Evolutionary conservation across 2,329 filamentous ascomycete genomes (phyloP).

Genomic region (Xylariales sp.): DNA sequence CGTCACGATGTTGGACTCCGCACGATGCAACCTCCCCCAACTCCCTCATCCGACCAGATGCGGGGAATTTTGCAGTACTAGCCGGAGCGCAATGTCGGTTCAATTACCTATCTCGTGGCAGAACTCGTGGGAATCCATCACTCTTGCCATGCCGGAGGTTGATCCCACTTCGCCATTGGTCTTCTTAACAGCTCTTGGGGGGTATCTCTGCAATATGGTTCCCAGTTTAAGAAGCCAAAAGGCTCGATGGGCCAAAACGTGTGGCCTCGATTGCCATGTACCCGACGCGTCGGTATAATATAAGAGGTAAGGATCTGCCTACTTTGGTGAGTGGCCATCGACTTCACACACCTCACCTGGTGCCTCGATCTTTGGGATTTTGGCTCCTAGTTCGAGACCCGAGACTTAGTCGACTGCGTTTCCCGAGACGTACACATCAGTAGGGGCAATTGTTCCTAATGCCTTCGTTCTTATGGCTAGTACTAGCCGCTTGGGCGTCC

Average conservation of each 20-base stretch:
- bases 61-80: constrained; percentile 31
- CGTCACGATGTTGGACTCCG: constrained; percentile 1
- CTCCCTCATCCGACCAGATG: constrained; percentile 9
- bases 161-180: constrained; percentile 8
- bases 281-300: constrained; percentile 23
- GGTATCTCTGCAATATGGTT: constrained; percentile 12
- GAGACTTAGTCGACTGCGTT: background rate
- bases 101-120: constrained; percentile 7
- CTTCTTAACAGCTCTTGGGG: background rate
- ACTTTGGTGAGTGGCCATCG: background rate
- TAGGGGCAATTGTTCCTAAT: constrained; percentile 12
- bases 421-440: background rate
- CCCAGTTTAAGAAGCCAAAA: background rate
- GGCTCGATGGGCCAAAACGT: background rate
- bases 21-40: constrained; percentile 27
- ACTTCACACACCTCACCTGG: background rate
- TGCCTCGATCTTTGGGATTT: background rate
- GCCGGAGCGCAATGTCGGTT: constrained; percentile 11
- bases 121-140: constrained; percentile 7
- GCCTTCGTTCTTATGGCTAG: constrained; percentile 25
- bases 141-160: constrained; percentile 12
- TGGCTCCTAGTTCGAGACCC: background rate
- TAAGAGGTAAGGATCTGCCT: constrained; percentile 17
- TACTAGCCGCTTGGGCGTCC: constrained; percentile 31
- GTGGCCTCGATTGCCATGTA: background rate